Conservation (phyloP, 345 rosid species). For the Eucalyptus polyanthemos region DNA sequence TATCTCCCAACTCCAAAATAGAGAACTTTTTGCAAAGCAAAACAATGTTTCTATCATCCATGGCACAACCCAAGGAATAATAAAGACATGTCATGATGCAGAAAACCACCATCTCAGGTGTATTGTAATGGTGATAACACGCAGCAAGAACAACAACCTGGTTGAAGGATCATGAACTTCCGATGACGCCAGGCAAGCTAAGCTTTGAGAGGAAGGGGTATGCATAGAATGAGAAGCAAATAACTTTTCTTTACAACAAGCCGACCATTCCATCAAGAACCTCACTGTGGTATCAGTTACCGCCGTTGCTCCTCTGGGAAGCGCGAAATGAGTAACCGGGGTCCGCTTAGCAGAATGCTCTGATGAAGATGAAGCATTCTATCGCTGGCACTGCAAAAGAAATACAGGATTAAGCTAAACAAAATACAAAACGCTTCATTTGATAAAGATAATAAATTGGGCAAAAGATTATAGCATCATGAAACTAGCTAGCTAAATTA, state of each 20-base stretch:
- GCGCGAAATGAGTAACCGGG: not conserved
- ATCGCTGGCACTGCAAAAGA: not conserved
- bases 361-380: not conserved
- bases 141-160: not conserved
- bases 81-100: not conserved
- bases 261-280: not conserved
- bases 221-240: not conserved
- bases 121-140: not conserved
- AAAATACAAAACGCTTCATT: not conserved
- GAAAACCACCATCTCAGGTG: not conserved
- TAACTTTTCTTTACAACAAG: not conserved
- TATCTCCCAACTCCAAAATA: not conserved
- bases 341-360: not conserved
- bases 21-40: not conserved
- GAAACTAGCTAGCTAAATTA: not conserved
- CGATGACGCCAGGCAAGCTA: slow-evolving; percentile 3
- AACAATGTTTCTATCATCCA: not conserved
- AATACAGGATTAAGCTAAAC: not conserved
- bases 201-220: not conserved
- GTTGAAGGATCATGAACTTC: slow-evolving; percentile 6
- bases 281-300: not conserved
- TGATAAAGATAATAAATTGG: not conserved
- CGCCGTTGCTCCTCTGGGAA: not conserved
- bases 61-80: not conserved
- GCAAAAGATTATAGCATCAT: not conserved